Percentiles rank a stretch among this genome's conserved stretches.
These are phyloP conservation scores for Xylaria sp. DNA, from an alignment of 2,329 filamentous ascomycete species.

Conservation along the genomic window DNA sequence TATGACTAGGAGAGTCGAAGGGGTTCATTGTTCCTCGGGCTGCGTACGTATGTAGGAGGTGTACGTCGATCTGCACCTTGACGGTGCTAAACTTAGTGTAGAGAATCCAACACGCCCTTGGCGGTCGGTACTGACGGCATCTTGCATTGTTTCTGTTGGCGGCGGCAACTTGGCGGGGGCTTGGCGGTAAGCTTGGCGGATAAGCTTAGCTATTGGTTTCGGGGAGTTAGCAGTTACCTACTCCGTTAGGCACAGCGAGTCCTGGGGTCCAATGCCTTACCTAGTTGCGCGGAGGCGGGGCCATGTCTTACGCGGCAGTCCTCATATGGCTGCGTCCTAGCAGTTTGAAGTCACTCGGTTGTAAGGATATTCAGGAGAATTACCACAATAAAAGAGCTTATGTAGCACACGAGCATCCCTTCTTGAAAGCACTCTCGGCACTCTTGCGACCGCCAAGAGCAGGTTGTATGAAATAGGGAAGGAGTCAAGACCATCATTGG, in stretches of 20 bases:
- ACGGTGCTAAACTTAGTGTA: conserved; percentile 5
- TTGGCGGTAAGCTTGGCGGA: neutral
- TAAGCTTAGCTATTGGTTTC: neutral
- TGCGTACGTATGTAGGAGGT: neutral
- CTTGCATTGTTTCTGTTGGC: neutral
- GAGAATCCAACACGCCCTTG: conserved; percentile 23
- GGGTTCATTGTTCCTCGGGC: conserved; percentile 15
- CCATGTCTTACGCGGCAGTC: conserved; percentile 10
- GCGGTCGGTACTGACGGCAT: conserved; percentile 36
- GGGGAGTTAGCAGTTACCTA: neutral
- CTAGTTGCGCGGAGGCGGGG: neutral
- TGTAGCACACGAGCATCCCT: neutral
- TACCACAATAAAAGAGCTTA: neutral
- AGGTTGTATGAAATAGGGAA: conserved; percentile 2
- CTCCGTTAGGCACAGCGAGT: too few species aligned
- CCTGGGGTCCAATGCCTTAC: too few species aligned
- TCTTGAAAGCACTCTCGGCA: too few species aligned
- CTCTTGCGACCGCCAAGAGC: conserved; percentile 6
- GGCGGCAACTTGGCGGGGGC: conserved; percentile 5
- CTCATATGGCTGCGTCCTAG: neutral
- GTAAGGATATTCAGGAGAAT: conserved; percentile 7
- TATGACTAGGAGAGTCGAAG: conserved; percentile 11
- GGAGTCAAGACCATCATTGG: neutral
- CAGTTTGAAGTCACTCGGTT: neutral
- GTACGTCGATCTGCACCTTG: neutral